Evolutionary conservation across 1,284 basidiomycete species (phyloP).

Genomic region (Ganoderma boninense): DNA sequence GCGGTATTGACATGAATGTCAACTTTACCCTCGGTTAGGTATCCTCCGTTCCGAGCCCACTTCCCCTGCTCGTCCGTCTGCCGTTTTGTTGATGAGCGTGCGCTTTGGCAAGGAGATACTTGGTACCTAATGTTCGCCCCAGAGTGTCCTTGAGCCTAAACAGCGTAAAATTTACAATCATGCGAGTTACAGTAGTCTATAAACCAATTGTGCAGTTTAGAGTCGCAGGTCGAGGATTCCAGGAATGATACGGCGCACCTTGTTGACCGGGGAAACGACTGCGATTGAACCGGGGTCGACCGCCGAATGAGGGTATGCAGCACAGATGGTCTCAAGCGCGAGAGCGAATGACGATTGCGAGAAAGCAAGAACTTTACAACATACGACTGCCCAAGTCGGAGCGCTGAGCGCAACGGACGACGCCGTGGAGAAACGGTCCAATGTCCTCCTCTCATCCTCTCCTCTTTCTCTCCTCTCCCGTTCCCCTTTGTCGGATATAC

Average conservation of each 20-base stretch:
- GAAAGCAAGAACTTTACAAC: constrained; percentile 17
- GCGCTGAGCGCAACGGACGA: not conserved
- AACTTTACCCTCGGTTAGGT: too few species aligned
- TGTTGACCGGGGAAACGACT: not conserved
- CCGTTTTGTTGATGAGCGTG: too few species aligned
- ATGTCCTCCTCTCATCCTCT: not conserved
- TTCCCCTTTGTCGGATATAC: not conserved
- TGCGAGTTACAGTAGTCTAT: too few species aligned
- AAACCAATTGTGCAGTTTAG: too few species aligned
- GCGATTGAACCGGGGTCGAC: too few species aligned
- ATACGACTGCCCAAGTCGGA: constrained; percentile 9
- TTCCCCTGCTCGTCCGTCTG: too few species aligned
- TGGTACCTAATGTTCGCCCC: too few species aligned
- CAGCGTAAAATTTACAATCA: too few species aligned
- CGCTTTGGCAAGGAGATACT: too few species aligned
- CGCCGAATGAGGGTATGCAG: not conserved
- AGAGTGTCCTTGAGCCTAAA: too few species aligned
- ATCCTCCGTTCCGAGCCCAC: too few species aligned
- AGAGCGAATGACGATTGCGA: constrained; percentile 6
- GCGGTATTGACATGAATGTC: not conserved
- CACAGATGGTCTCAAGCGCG: not conserved
- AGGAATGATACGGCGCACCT: not conserved
- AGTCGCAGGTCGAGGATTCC: not conserved
- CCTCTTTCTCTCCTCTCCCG: not conserved
- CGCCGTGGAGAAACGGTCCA: not conserved